phyloP scores from a whole-genome alignment of 2,329 filamentous ascomycete genomes.

The Pyricularia pennisetigena region DNA sequence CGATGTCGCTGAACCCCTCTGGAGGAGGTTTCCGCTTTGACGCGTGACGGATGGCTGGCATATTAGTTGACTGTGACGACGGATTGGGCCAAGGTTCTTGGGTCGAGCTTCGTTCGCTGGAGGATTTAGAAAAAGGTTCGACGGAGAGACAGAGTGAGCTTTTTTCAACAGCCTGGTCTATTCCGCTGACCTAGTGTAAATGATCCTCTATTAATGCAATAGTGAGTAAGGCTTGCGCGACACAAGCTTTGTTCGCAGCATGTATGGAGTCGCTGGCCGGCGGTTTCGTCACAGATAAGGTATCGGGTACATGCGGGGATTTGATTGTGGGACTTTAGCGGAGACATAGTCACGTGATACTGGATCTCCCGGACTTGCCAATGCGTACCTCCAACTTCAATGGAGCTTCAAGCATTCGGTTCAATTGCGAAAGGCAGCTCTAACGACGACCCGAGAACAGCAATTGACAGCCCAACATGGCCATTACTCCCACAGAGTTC shows the following conservation, averaged over 20 bases:
- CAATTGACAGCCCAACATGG: constrained; percentile 39
- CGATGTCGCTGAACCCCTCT: constrained; percentile 79
- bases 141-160: neutral
- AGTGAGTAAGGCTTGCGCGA: neutral
- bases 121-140: neutral
- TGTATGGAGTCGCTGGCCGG: neutral
- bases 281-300: constrained; percentile 1
- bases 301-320: neutral
- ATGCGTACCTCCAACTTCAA: neutral
- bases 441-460: neutral
- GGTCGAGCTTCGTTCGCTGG: neutral
- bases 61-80: constrained; percentile 22
- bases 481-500: constrained; percentile 89
- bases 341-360: neutral
- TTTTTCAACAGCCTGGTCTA: neutral
- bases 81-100: neutral
- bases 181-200: neutral
- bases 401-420: neutral
- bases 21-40: constrained; percentile 75
- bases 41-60: constrained; percentile 69
- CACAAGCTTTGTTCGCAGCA: neutral
- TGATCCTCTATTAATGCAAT: neutral
- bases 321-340: neutral
- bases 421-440: neutral
- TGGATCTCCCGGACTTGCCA: neutral